phyloP scores from a whole-genome alignment of 495 filamentous ascomycete species.

The Trichoderma reesei region DNA sequence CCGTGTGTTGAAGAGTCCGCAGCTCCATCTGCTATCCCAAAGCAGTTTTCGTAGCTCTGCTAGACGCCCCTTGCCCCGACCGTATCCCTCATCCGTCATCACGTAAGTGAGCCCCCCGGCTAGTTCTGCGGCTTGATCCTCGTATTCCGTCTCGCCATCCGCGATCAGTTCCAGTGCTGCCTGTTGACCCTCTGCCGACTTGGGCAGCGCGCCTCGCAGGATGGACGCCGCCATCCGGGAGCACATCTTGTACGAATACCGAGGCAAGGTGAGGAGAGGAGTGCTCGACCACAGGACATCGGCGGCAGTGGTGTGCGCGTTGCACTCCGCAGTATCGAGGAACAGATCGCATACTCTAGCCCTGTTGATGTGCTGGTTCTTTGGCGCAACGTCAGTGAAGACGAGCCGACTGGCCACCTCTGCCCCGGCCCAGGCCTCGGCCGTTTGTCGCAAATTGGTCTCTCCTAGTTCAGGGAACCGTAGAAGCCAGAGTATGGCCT shows the following conservation, averaged over 20 bases:
- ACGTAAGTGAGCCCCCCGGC: constrained; percentile 58
- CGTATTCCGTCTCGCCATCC: constrained; percentile 67
- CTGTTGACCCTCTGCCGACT: constrained; percentile 49
- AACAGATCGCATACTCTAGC: constrained; percentile 90
- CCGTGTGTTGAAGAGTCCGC: constrained; percentile 80
- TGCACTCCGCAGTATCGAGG: constrained; percentile 95
- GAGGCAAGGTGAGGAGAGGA: constrained; percentile 84
- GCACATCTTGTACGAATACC: constrained; percentile 98
- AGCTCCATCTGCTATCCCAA: constrained; percentile 71
- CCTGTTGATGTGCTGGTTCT: constrained; percentile 86
- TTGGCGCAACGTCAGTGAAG: constrained; percentile 95
- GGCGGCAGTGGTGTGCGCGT: constrained; percentile 94
- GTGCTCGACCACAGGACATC: constrained; percentile 96
- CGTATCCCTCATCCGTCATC: constrained; percentile 31
- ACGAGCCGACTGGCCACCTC: constrained; percentile 84
- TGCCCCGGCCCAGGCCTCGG: constrained; percentile 71
- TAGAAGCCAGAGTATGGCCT: constrained; percentile 89
- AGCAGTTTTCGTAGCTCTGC: constrained; percentile 68
- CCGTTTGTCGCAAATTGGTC: constrained; percentile 69
- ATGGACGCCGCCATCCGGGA: constrained; percentile 95
- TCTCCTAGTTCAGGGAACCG: constrained; percentile 94
- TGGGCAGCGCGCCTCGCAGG: constrained; percentile 77
- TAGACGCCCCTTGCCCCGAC: constrained; percentile 56
- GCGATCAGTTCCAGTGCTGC: constrained; percentile 73
- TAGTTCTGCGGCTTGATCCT: constrained; percentile 65